Percentiles rank a stretch among this genome's conserved stretches.
These are phyloP conservation scores for Candida manassasensis DNA, from an alignment of 805 yeast genomes.

Conservation along the genomic window DNA sequence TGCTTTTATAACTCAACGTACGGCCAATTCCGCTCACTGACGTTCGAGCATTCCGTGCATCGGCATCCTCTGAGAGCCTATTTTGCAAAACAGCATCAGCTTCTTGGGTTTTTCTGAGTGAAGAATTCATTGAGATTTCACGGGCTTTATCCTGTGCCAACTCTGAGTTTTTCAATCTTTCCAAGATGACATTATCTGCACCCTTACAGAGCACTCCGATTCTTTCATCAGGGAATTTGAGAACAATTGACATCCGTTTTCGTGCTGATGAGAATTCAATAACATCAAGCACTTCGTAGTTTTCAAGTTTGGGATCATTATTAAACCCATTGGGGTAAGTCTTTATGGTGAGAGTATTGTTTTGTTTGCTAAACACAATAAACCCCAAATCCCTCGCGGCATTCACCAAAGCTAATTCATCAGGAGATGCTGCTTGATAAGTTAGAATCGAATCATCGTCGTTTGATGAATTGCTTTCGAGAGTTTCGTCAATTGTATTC, in stretches of 20 bases:
- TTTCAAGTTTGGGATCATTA: constrained; percentile 55
- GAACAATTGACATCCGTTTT: constrained; percentile 90
- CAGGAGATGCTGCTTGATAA: constrained; percentile 95
- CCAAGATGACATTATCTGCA: constrained; percentile 87
- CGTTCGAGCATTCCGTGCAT: constrained; percentile 18
- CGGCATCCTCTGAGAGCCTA: constrained; percentile 35
- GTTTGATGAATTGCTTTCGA: constrained; percentile 9
- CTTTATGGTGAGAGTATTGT: constrained; percentile 57
- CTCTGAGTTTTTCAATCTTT: constrained; percentile 55
- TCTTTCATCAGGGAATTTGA: constrained; percentile 69
- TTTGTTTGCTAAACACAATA: constrained; percentile 68
- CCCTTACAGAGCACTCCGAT: constrained; percentile 86
- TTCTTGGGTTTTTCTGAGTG: constrained; percentile 66
- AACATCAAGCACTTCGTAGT: constrained; percentile 69
- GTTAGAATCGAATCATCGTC: constrained; percentile 47
- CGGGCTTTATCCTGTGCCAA: constrained; percentile 59
- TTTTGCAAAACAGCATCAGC: constrained; percentile 69
- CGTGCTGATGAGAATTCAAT: constrained; percentile 85
- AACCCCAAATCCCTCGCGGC: constrained; percentile 96
- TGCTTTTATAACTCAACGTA: constrained; percentile 20
- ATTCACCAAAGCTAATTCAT: constrained; percentile 85
- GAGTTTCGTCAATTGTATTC: constrained; percentile 15
- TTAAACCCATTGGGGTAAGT: constrained; percentile 83
- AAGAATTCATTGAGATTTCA: constrained; percentile 56
- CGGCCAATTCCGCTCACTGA: constrained; percentile 29